Percentiles rank a stretch among this genome's conserved stretches.
These are phyloP conservation scores for Zymoseptoria passerinii DNA, from an alignment of 2,329 filamentous ascomycete species.

Conservation along the genomic window DNA sequence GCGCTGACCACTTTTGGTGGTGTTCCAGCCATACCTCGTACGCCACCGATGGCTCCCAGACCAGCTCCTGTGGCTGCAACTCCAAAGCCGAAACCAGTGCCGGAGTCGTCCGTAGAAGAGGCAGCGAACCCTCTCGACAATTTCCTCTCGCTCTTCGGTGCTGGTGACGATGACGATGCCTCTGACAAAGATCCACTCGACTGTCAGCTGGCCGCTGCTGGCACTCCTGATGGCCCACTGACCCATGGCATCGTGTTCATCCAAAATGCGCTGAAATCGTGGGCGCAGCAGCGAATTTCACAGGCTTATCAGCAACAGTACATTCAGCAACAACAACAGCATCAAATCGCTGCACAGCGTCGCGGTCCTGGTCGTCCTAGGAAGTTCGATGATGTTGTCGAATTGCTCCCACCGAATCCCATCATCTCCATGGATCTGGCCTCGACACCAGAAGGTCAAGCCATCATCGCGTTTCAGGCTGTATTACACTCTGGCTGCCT, in stretches of 20 bases:
- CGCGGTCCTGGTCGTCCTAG: slow-evolving; percentile 21
- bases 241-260: slow-evolving; percentile 28
- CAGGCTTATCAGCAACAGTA: slow-evolving; percentile 15
- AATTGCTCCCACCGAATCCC: slow-evolving; percentile 4
- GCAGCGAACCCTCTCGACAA: slow-evolving; percentile 14
- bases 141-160: slow-evolving; percentile 22
- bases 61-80: background rate
- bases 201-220: slow-evolving; percentile 9
- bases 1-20: slow-evolving; percentile 24
- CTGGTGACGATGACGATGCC: slow-evolving; percentile 15
- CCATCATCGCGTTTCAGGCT: slow-evolving; percentile 25
- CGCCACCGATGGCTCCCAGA: slow-evolving; percentile 7
- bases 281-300: slow-evolving; percentile 24
- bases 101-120: background rate
- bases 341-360: slow-evolving; percentile 8
- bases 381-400: slow-evolving; percentile 14
- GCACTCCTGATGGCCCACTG: slow-evolving; percentile 20
- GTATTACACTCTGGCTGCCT: slow-evolving; percentile 26
- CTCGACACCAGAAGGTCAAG: slow-evolving; percentile 24
- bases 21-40: slow-evolving; percentile 13
- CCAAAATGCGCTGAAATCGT: slow-evolving; percentile 27
- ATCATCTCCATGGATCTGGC: slow-evolving; percentile 20
- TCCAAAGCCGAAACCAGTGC: slow-evolving; percentile 1
- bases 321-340: slow-evolving; percentile 9
- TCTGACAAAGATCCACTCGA: slow-evolving; percentile 11